A percentile compares a stretch with the other conserved stretches of the same genome.
These are phyloP conservation scores for Ailanthus altissimus DNA, from an alignment of 345 rosid genomes.

Conservation along the genomic window DNA sequence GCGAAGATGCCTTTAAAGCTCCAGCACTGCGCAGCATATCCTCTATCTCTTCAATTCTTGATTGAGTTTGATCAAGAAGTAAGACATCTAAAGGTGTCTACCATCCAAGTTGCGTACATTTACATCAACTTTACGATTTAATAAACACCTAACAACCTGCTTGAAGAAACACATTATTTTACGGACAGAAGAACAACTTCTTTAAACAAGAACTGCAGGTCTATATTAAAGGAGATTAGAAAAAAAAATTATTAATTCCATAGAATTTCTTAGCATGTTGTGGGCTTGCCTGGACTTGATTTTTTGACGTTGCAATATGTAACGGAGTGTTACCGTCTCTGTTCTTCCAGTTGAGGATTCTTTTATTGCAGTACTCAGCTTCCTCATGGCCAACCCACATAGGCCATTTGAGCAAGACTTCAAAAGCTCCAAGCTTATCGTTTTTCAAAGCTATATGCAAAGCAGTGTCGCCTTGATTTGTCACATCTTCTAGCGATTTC, in stretches of 20 bases:
- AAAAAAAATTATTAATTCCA: too few species aligned
- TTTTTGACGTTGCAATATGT: not conserved
- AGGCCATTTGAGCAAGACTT: slow-evolving; percentile 11
- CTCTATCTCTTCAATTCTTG: not conserved
- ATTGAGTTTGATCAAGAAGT: not conserved
- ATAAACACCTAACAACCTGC: not conserved
- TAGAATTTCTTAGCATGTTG: too few species aligned
- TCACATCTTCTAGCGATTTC: slow-evolving; percentile 26
- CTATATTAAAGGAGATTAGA: too few species aligned
- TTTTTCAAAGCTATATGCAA: slow-evolving; percentile 26
- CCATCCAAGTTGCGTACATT: not conserved
- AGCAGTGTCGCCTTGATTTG: slow-evolving; percentile 10
- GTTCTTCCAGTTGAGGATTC: slow-evolving; percentile 24
- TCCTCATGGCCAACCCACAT: slow-evolving; percentile 13
- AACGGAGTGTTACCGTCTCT: slow-evolving; percentile 29
- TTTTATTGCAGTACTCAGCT: not conserved
- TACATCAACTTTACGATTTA: not conserved
- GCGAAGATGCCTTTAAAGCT: not conserved
- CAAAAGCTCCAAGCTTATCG: slow-evolving; percentile 8
- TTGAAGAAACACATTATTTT: too few species aligned
- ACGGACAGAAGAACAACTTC: too few species aligned
- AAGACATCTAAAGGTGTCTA: not conserved
- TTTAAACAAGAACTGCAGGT: too few species aligned
- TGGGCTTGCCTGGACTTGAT: not conserved
- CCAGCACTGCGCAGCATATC: not conserved